Conservation (phyloP, 768 basidiomycete species). For the Lactarius trivialis region DNA sequence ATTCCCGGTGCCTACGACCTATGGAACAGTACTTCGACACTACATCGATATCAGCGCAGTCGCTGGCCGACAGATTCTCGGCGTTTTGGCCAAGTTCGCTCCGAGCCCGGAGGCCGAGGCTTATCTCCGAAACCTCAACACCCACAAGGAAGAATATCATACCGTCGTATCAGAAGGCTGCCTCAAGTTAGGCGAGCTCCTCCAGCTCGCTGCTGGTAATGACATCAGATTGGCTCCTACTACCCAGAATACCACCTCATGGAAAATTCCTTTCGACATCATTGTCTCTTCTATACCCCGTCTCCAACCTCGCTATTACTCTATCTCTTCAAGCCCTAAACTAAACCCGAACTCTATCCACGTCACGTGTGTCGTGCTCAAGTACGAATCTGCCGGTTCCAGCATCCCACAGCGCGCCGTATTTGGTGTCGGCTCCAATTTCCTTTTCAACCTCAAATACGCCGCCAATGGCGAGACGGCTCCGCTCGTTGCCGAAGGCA, state of each 20-base stretch:
- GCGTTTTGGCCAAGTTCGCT: slow-evolving; percentile 80
- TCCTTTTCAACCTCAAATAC: slow-evolving; percentile 86
- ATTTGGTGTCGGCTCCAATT: slow-evolving; percentile 91
- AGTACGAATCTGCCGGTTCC: slow-evolving; percentile 68
- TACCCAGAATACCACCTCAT: slow-evolving; percentile 69
- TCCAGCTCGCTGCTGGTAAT: slow-evolving; percentile 86
- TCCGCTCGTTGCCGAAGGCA: slow-evolving; percentile 35
- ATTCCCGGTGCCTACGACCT: slow-evolving; percentile 96
- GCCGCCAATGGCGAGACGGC: slow-evolving; percentile 55
- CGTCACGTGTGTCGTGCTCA: slow-evolving; percentile 91
- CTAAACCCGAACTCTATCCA: slow-evolving; percentile 85
- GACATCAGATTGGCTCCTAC: slow-evolving; percentile 52
- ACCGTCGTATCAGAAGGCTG: slow-evolving; percentile 71
- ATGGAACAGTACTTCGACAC: slow-evolving; percentile 86
- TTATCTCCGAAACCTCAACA: slow-evolving; percentile 67
- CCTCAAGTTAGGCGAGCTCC: slow-evolving; percentile 87
- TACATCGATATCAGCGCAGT: slow-evolving; percentile 96
- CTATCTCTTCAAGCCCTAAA: slow-evolving; percentile 97
- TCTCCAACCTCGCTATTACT: slow-evolving; percentile 96
- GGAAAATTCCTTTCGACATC: slow-evolving; percentile 95
- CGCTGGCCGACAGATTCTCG: slow-evolving; percentile 90
- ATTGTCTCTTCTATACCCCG: slow-evolving; percentile 91
- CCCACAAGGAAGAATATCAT: slow-evolving; percentile 84
- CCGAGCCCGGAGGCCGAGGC: slow-evolving; percentile 73
- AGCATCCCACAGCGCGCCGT: slow-evolving; percentile 58